Base-by-base conservation (phyloP, 148 eudicot genomes). In the Fagopyrum esculentum region DNA sequence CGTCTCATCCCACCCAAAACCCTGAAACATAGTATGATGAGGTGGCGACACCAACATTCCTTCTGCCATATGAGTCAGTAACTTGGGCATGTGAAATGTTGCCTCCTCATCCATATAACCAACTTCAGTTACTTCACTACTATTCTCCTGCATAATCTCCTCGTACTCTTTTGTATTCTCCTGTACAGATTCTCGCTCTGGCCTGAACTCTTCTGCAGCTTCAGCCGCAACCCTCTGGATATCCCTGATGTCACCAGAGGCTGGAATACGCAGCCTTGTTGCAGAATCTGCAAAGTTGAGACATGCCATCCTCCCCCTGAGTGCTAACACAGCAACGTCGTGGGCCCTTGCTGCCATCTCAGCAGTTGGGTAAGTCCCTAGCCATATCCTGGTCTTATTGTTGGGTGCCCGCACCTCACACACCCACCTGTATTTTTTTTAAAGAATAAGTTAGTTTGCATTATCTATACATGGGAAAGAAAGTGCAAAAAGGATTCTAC, bases 311-410 rank as follows among this genome's bases (percentile, higher is more conserved):
- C 70, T 45, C 1, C 76, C 76, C 43, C 57, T 60, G 0, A 82
- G 73, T 0, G 87, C 85, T 56, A 84, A 73, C 55, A 84, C 87
- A 6, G 87, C 87, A 8, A 82, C 87, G 19, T 84, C 87, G 11
- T 84, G 84, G 0, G 87, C 87, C 3, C 84, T 69, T 0, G 87
- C 87, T 1, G 87, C 87, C 87, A 84, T 84, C 78, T 76, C 78
- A 35, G 78, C 73, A 6, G 78, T 68, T 6, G 63, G 76, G 72
- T 74, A 55, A 40, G 76, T 74, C 55, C 69, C 77, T 0, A 78
- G 61, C 80, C 80, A 78, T 60, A 78, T 78, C 47, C 80, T 71
- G 35, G 29, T 17, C 47, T 57, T 61, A 44, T 73, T 72, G 44
- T 59, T 47, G 12, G 64, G 80, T 50, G 61, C 76, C 6, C 80